These are phyloP conservation scores for Candida sanyaensis DNA, from an alignment of 1,139 yeast species.

Conservation along the genomic window DNA sequence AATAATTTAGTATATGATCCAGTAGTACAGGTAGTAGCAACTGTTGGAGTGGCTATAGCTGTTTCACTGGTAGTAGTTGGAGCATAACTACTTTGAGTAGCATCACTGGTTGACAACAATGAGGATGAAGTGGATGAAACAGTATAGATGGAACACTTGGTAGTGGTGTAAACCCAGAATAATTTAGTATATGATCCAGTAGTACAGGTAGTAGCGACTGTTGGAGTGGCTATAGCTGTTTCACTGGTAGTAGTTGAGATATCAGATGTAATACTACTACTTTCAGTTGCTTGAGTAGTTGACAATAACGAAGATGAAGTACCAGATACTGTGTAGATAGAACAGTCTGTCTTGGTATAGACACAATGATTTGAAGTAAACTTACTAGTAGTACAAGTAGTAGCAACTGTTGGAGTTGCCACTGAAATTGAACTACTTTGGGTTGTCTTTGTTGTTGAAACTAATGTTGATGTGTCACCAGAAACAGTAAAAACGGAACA, in stretches of 20 bases:
- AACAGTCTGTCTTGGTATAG: background rate
- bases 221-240: conserved; percentile 10
- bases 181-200: background rate
- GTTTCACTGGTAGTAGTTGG: conserved; percentile 13
- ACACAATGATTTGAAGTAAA: background rate
- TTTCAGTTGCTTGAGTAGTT: background rate
- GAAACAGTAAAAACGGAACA: background rate
- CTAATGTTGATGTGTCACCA: too few species aligned
- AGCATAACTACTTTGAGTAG: conserved; percentile 4
- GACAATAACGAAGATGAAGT: background rate
- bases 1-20: background rate
- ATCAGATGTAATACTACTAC: conserved; percentile 3
- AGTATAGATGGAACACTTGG: conserved; percentile 1
- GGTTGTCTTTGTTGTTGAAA: conserved; percentile 11
- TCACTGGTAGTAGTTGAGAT: conserved; percentile 12
- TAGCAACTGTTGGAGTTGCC: conserved; percentile 13
- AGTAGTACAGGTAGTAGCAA: background rate
- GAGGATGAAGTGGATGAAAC: background rate
- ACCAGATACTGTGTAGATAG: background rate
- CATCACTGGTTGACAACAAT: background rate
- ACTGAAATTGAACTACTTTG: conserved; percentile 12
- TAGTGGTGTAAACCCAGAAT: background rate
- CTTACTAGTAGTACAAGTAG: background rate
- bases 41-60: conserved; percentile 10
- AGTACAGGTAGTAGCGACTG: background rate